phyloP scores from a whole-genome alignment of 1,139 yeast genomes.

The Kodamaea sp. region DNA sequence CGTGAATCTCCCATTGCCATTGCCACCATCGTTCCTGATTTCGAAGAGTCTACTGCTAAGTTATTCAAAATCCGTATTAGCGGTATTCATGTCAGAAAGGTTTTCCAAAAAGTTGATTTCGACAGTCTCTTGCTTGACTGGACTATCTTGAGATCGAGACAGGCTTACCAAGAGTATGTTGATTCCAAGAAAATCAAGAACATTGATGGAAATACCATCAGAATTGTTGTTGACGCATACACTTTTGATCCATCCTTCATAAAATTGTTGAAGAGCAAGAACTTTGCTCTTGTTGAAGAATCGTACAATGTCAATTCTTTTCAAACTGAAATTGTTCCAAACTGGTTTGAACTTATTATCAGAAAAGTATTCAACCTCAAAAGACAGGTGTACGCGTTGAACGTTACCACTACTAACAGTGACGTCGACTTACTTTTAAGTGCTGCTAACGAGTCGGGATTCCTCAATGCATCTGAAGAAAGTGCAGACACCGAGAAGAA shows the following conservation, averaged over 20 bases:
- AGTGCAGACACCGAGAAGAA: slow-evolving; percentile 4
- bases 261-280: slow-evolving; percentile 28
- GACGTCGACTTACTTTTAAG: slow-evolving; percentile 16
- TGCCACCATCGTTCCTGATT: slow-evolving; percentile 42
- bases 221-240: slow-evolving; percentile 43
- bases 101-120: slow-evolving; percentile 62
- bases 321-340: slow-evolving; percentile 29
- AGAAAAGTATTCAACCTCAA: slow-evolving; percentile 42
- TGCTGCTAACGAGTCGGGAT: slow-evolving; percentile 14
- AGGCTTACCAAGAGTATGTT: slow-evolving; percentile 35
- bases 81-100: slow-evolving; percentile 64
- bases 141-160: slow-evolving; percentile 53
- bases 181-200: slow-evolving; percentile 21
- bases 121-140: slow-evolving; percentile 61
- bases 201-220: slow-evolving; percentile 36
- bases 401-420: slow-evolving; percentile 17
- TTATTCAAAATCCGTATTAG: slow-evolving; percentile 50
- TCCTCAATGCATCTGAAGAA: slow-evolving; percentile 7
- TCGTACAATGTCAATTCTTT: slow-evolving; percentile 34
- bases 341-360: slow-evolving; percentile 18
- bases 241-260: slow-evolving; percentile 50
- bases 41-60: slow-evolving; percentile 36
- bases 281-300: slow-evolving; percentile 26
- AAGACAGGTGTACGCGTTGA: slow-evolving; percentile 53
- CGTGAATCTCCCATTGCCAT: slow-evolving; percentile 71